Percentiles rank a stretch among this genome's conserved stretches.
These are phyloP conservation scores for Coprinellus micaceus DNA, from an alignment of 768 basidiomycete genomes.

Conservation along the genomic window DNA sequence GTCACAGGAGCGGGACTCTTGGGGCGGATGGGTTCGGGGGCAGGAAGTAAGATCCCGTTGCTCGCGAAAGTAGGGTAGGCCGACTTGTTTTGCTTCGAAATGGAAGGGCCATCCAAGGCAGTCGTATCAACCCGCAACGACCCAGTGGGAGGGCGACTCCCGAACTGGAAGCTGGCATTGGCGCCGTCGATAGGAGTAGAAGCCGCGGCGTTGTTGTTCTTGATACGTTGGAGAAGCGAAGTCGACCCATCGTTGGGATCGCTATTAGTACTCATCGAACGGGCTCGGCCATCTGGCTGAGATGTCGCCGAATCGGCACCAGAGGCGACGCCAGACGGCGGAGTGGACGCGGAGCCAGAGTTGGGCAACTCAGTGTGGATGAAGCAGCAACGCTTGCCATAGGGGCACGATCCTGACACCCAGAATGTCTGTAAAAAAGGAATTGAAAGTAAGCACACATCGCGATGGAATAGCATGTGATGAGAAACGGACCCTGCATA, in stretches of 20 bases:
- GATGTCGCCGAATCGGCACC: slow-evolving; percentile 43
- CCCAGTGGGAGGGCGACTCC: slow-evolving; percentile 59
- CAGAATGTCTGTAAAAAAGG: slow-evolving; percentile 69
- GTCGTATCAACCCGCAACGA: slow-evolving; percentile 74
- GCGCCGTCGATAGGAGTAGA: slow-evolving; percentile 55
- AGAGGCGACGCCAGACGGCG: slow-evolving; percentile 41
- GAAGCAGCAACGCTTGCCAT: slow-evolving; percentile 91
- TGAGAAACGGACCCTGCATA: slow-evolving; percentile 70
- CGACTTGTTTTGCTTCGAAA: slow-evolving; percentile 75
- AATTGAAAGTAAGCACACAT: slow-evolving; percentile 12
- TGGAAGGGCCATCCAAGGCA: slow-evolving; percentile 50
- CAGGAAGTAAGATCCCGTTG: slow-evolving; percentile 55
- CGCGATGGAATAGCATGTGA: slow-evolving; percentile 1
- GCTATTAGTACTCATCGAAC: slow-evolving; percentile 72
- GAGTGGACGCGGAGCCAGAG: slow-evolving; percentile 43
- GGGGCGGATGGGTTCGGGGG: slow-evolving; percentile 54
- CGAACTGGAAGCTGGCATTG: slow-evolving; percentile 46
- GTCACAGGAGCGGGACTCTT: slow-evolving; percentile 80
- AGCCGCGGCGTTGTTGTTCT: slow-evolving; percentile 18
- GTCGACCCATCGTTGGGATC: slow-evolving; percentile 71
- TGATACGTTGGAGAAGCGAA: slow-evolving; percentile 74
- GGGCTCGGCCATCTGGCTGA: slow-evolving; percentile 53
- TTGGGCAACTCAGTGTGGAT: slow-evolving; percentile 84
- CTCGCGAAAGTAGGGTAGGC: slow-evolving; percentile 71
- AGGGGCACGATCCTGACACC: slow-evolving; percentile 90